Evolutionary conservation across 495 filamentous ascomycete genomes (phyloP).

Genomic region (Aspergillus olivimuriae): DNA sequence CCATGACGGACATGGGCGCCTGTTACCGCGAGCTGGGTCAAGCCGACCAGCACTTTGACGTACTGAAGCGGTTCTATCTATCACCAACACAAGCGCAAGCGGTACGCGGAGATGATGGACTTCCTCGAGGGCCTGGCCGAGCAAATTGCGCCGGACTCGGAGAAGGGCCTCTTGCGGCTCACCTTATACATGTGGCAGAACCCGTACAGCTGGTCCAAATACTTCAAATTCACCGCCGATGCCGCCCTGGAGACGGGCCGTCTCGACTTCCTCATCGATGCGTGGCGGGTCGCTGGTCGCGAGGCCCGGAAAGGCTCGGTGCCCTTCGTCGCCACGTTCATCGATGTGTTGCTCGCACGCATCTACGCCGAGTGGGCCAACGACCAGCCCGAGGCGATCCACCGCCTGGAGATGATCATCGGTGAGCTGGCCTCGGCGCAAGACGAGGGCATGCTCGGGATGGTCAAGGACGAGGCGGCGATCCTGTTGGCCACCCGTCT

Average conservation of each 20-base stretch:
- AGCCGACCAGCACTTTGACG: neutral
- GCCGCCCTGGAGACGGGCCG: constrained; percentile 8
- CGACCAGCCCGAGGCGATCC: constrained; percentile 3
- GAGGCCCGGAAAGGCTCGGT: constrained; percentile 1
- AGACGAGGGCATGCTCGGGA: constrained; percentile 2
- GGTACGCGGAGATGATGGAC: constrained; percentile 1
- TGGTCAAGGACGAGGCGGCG: constrained; percentile 1
- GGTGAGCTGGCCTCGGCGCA: constrained; percentile 4
- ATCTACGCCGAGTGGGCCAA: constrained; percentile 9
- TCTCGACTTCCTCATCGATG: constrained; percentile 5
- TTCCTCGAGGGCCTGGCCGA: constrained; percentile 1
- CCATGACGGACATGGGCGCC: neutral
- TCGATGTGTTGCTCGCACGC: constrained; percentile 5
- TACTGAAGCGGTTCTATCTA: neutral
- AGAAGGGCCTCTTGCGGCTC: constrained; percentile 1
- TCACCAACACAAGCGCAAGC: neutral
- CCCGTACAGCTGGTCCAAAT: neutral
- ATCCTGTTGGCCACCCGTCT: neutral
- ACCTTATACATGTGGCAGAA: constrained; percentile 3
- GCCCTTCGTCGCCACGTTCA: neutral
- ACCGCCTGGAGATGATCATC: constrained; percentile 8
- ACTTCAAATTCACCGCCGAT: constrained; percentile 1
- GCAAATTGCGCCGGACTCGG: constrained; percentile 2
- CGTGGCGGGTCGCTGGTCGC: constrained; percentile 1
- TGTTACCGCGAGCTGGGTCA: constrained; percentile 1